Evolutionary conservation across 1,284 basidiomycete genomes (phyloP), one percentile per base, ranked within the genome.

Genomic region (Moniliophthora roreri): DNA sequence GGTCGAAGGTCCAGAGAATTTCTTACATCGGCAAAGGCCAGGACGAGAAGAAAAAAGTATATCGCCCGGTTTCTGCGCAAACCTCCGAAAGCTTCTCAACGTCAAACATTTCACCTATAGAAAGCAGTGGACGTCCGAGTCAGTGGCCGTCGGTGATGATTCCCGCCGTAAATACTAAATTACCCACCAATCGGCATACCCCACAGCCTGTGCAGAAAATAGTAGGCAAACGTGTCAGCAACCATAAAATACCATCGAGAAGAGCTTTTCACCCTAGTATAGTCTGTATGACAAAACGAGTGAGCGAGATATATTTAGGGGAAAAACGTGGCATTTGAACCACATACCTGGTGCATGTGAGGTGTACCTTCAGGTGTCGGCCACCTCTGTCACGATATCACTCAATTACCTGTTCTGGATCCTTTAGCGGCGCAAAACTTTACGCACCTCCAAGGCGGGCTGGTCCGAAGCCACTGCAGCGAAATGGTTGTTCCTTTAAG

Each of bases 401-500:
- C 44, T 34, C n/a, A 46, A 36, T 37, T 51, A 45, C 26, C 9
- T 15, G 38, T 23, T 24, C 32, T 28, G 18, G 18, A 11, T 15
- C 0, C 3, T 28, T 4, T 42, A 16, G 35, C 23, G 21, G 7
- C 28, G 15, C n/a, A 36, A 23, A 24, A 9, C 24, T 24, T 26
- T 21, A 48, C 40, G 20, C 41, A 84, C 85, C 79, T 88, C 87
- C 47, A 90, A 68, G 2, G 84, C 70, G n/a, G 88, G 88, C 59
- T 85, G 82, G 68, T 90, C 87, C 23, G 84, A 86, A 2, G 85
- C 87, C 37, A 89, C 65, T 3, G 87, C 86, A 0, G 87, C 83
- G 64, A 90, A 89, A 64, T 90, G 87, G 62, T 89, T 86, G 68
- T 90, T 77, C 88, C 87, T 89, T 42, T 51, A 24, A 28, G 45